Evolutionary conservation across 495 filamentous ascomycete species (phyloP), one percentile per base, ranked within the genome.

Genomic region (Penicillium ochrochloron): DNA sequence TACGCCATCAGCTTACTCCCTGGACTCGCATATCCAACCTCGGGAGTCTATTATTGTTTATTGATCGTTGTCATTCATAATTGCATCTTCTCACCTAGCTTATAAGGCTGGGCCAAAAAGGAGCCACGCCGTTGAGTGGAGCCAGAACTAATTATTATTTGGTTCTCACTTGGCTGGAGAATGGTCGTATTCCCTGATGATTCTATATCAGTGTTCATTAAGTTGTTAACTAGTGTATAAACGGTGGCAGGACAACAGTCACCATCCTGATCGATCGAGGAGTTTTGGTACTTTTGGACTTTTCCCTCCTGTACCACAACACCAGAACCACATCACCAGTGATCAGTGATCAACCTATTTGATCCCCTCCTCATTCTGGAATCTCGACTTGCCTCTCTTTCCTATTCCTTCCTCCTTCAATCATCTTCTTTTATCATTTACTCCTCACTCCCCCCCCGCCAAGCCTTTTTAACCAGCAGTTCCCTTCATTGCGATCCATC

Each of bases 401-500:
- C 25, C 25, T 27, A 27, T 27, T 27, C 25, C 25, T 4, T 27
- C 25, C 25, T 34, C 57, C 42, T 15, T 15, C 12, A 15, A 41
- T 15, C 14, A 15, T 42, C 39, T n/a, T 7, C 31, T 33, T 33
- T 33, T 3, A 1, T 33, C 2, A 4, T 7, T 33, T 27, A 27
- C 25, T 27, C 25, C 25, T 27, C 33, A 37, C 35, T 12, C 10
- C 1, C n/a, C 1, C n/a, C n/a, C n/a, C 35, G 48, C 51, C 59
- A 55, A 61, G 59, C 61, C 46, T 39, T 14, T 27, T 39, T 31
- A 39, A 41, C 33, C 33, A 37, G 14, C 25, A 27, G 25, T 27
- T 33, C 31, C 31, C 58, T 50, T 33, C 59, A 12, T 9, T 48
- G 60, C 15, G 53, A 60, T 62, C 59, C 61, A 62, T 62, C 64